Evolutionary conservation across 495 filamentous ascomycete genomes (phyloP).

Genomic region (Ramalina peruviana): DNA sequence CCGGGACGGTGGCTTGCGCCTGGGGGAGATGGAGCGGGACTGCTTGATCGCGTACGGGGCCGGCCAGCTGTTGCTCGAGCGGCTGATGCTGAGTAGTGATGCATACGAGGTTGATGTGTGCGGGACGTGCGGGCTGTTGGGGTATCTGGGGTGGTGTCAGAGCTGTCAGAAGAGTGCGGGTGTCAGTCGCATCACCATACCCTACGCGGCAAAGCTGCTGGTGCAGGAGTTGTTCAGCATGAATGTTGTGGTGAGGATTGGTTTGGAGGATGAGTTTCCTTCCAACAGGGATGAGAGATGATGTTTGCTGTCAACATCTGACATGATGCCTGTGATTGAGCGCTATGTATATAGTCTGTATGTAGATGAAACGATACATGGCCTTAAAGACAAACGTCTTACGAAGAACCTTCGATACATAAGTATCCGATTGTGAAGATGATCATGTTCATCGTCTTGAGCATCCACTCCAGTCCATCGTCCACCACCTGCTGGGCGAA

Average conservation of each 20-base stretch:
- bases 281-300: conserved; percentile 1
- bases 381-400: no score
- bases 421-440: no score
- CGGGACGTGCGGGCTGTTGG: conserved; percentile 84
- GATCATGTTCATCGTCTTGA: no score
- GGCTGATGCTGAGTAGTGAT: conserved; percentile 87
- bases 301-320: neutral
- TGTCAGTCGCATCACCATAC: conserved; percentile 84
- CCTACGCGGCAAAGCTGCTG: conserved; percentile 95
- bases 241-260: conserved; percentile 81
- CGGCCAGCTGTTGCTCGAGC: conserved; percentile 80
- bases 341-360: neutral
- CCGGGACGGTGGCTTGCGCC: conserved; percentile 76
- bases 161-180: conserved; percentile 69
- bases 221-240: conserved; percentile 95
- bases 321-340: neutral
- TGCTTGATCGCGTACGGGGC: conserved; percentile 94
- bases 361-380: neutral
- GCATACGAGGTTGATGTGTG: conserved; percentile 85
- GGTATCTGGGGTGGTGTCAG: conserved; percentile 84
- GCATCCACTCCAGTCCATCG: no score
- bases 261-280: conserved; percentile 86
- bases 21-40: conserved; percentile 98
- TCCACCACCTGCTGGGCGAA: no score
- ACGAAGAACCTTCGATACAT: no score